Evolutionary conservation across 306 rosid genomes (phyloP).

Genomic region (Ammopiptanthus mongolicus): DNA sequence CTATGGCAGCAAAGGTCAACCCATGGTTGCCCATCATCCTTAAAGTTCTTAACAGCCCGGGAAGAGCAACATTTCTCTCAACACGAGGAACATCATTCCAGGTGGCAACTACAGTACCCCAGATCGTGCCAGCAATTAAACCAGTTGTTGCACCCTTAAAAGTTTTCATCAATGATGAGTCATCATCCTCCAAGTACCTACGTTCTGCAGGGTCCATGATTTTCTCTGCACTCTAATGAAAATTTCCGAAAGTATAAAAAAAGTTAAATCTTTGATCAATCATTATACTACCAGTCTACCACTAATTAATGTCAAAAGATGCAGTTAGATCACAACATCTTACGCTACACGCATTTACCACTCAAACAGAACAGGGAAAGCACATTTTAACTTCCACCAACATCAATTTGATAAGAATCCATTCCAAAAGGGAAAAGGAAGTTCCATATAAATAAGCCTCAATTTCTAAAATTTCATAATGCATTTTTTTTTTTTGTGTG

Average conservation of each 20-base stretch:
- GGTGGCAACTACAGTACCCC: slow-evolving; percentile 84
- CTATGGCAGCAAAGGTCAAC: slow-evolving; percentile 90
- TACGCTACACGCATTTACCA: neutral
- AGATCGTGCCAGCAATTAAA: slow-evolving; percentile 72
- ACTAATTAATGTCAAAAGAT: slow-evolving; percentile 1
- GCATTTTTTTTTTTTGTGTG: too few species aligned
- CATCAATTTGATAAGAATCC: slow-evolving; percentile 4
- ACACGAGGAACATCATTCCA: slow-evolving; percentile 98
- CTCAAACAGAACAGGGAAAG: neutral
- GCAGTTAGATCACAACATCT: neutral
- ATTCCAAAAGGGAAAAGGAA: neutral
- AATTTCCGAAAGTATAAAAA: neutral
- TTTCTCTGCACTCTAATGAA: slow-evolving; percentile 21
- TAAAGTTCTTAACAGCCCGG: slow-evolving; percentile 82
- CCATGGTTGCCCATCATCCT: slow-evolving; percentile 93
- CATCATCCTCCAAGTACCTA: slow-evolving; percentile 93
- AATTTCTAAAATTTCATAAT: neutral
- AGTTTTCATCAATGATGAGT: slow-evolving; percentile 61
- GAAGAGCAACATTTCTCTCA: slow-evolving; percentile 92
- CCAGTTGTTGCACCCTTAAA: slow-evolving; percentile 86
- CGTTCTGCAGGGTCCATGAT: slow-evolving; percentile 68
- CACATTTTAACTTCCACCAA: neutral
- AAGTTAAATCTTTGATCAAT: neutral
- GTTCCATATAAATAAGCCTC: neutral
- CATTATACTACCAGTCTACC: neutral